A percentile compares a stretch with the other conserved stretches of the same genome.
Conservation (phyloP, 192 early-diverging fungal species). For the Umbelopsis isabellina region DNA sequence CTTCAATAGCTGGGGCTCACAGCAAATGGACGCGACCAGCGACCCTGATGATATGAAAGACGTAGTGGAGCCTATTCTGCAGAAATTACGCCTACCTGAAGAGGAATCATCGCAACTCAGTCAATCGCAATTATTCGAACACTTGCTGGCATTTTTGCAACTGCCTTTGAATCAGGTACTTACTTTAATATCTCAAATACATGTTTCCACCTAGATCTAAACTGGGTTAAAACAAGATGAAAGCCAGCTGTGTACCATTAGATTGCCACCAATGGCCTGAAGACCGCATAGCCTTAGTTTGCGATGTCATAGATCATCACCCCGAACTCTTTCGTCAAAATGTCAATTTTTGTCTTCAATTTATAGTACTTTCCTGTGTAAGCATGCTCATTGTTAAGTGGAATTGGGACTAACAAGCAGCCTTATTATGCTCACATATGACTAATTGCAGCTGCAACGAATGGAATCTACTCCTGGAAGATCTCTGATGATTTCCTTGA, state of each 20-base stretch:
- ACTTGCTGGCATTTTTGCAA: background rate
- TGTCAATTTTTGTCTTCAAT: background rate
- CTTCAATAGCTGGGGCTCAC: background rate
- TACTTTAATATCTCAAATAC: too few relatives aligned
- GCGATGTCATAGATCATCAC: slow-evolving; percentile 11
- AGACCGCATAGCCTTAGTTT: background rate
- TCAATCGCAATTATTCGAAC: background rate
- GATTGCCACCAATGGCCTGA: background rate
- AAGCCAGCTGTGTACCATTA: background rate
- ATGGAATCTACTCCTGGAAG: background rate
- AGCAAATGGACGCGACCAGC: background rate
- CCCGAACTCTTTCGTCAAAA: slow-evolving; percentile 7
- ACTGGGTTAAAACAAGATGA: background rate
- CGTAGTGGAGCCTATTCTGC: background rate
- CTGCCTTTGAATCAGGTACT: slow-evolving; percentile 3
- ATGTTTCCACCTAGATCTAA: too few relatives aligned
- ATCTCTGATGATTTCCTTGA: background rate
- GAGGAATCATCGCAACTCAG: background rate
- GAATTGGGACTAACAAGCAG: too few relatives aligned
- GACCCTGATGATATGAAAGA: background rate
- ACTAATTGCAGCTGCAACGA: background rate
- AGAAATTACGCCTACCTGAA: background rate
- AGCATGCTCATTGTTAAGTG: too few relatives aligned
- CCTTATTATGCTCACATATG: too few relatives aligned
- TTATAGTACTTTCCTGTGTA: background rate